Evolutionary conservation across 1,139 yeast species (phyloP).

Genomic region (Hemisphaericaspora xylanilytica): DNA sequence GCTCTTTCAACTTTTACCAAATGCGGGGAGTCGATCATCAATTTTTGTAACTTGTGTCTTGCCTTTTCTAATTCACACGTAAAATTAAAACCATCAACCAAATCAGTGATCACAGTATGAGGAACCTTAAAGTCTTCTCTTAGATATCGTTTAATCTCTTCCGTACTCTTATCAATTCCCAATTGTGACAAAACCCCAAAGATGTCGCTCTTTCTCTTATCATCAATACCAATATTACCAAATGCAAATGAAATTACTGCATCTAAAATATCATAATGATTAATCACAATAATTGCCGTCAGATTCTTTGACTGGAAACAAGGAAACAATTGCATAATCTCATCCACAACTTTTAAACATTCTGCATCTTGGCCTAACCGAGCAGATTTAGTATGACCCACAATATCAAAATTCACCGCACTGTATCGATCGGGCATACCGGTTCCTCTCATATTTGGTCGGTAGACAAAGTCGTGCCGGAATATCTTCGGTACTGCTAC

Average conservation of each 20-base stretch:
- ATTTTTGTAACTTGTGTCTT: slow-evolving; percentile 55
- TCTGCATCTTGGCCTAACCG: slow-evolving; percentile 72
- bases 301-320: slow-evolving; percentile 51
- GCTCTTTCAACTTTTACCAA: slow-evolving; percentile 61
- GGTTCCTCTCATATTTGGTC: slow-evolving; percentile 53
- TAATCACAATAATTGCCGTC: slow-evolving; percentile 58
- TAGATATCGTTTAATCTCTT: slow-evolving; percentile 63
- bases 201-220: slow-evolving; percentile 64
- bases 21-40: slow-evolving; percentile 75
- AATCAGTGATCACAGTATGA: slow-evolving; percentile 75
- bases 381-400: slow-evolving; percentile 47
- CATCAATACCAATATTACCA: slow-evolving; percentile 66
- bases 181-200: slow-evolving; percentile 70
- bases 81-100: slow-evolving; percentile 74
- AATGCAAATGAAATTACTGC: slow-evolving; percentile 62
- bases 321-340: slow-evolving; percentile 62
- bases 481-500: slow-evolving; percentile 61
- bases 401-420: slow-evolving; percentile 84
- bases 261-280: slow-evolving; percentile 77
- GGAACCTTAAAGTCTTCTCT: slow-evolving; percentile 73
- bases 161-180: slow-evolving; percentile 66
- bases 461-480: slow-evolving; percentile 77
- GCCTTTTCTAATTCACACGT: slow-evolving; percentile 65
- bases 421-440: slow-evolving; percentile 77
- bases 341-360: slow-evolving; percentile 76